A percentile compares a stretch with the other conserved stretches of the same genome.
phyloP scores from a whole-genome alignment of 306 rosid genomes.

The Trifolium pratense region DNA sequence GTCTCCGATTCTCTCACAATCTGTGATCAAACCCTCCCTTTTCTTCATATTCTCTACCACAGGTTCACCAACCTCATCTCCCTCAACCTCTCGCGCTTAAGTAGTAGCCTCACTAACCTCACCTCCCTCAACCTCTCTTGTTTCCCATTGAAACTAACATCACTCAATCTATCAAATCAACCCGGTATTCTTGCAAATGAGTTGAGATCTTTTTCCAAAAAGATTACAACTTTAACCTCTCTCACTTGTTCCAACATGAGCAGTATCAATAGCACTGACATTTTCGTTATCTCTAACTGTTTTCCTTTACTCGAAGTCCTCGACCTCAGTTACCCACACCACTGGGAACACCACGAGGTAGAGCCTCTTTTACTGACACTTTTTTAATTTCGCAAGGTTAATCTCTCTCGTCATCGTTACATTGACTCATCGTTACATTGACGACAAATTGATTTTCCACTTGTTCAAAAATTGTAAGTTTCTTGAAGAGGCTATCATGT shows the following conservation, averaged over 20 bases:
- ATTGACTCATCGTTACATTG: too few relatives aligned
- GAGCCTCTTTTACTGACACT: too few relatives aligned
- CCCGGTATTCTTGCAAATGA: background rate
- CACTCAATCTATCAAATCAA: background rate
- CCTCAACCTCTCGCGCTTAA: background rate
- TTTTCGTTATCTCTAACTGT: background rate
- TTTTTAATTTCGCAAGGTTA: background rate
- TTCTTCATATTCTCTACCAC: background rate
- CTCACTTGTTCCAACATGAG: background rate
- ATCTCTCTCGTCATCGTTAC: background rate
- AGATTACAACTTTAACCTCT: background rate
- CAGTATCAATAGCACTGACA: too few relatives aligned
- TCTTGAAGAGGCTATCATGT: background rate
- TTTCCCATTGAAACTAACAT: background rate
- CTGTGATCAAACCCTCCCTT: background rate
- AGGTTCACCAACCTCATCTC: background rate
- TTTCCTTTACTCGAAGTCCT: background rate
- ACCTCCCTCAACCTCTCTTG: background rate
- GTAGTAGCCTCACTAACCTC: background rate
- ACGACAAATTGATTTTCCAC: too few relatives aligned
- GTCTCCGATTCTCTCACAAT: background rate
- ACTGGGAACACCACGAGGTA: background rate
- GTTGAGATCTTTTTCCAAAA: background rate
- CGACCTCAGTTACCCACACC: background rate
- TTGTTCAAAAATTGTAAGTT: background rate